Conservation (phyloP, 2,329 filamentous ascomycete genomes). For the Colletotrichum salicis region DNA sequence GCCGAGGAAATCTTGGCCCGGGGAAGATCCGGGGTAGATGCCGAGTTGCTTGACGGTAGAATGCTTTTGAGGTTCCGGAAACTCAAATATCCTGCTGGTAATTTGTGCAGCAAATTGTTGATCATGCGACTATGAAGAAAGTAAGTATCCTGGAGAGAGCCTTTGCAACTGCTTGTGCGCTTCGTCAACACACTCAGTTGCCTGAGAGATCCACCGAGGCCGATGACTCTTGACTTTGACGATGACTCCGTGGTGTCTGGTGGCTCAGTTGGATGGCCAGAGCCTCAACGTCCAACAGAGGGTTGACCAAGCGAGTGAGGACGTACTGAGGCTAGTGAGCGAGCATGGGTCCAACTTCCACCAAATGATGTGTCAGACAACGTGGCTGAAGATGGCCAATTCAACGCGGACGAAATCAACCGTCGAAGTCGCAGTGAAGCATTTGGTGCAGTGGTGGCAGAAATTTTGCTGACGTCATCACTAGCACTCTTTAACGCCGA, state of each 20-base stretch:
- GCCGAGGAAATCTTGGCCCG: neutral
- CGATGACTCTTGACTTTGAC: neutral
- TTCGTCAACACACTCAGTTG: neutral
- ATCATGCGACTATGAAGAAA: neutral
- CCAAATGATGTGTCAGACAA: neutral
- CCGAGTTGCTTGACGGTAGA: neutral
- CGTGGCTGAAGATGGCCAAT: slow-evolving; percentile 16
- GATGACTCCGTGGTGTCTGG: neutral
- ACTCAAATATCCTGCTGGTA: neutral
- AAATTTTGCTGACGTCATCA: slow-evolving; percentile 29
- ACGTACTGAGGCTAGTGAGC: neutral
- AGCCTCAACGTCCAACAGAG: neutral
- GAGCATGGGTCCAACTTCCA: neutral
- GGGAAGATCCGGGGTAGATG: too few relatives aligned
- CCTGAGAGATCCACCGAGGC: neutral
- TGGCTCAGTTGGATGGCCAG: neutral
- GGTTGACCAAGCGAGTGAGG: neutral
- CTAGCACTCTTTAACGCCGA: neutral
- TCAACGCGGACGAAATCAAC: neutral
- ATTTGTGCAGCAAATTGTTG: neutral
- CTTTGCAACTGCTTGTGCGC: neutral
- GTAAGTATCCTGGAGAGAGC: neutral
- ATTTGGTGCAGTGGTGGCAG: neutral
- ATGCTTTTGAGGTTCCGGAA: neutral
- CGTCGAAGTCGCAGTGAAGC: neutral